Evolutionary conservation across 2,329 filamentous ascomycete species (phyloP), one percentile per base, ranked within the genome.

Genomic region (Aschersonia sp.): DNA sequence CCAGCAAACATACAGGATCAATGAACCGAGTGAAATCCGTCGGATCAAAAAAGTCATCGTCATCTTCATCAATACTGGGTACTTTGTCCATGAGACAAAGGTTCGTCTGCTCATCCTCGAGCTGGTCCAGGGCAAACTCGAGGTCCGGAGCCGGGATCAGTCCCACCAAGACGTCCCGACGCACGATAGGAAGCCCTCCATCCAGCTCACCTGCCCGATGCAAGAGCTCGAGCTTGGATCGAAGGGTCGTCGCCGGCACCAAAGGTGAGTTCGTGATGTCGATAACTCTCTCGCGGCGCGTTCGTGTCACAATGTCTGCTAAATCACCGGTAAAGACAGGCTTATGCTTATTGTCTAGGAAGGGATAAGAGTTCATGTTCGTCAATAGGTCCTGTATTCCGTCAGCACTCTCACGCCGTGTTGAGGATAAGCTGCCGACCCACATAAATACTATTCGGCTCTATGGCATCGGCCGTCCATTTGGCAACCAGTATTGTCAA

Each of bases 321-420:
- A 98, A 74, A 47, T 94, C 85, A 1, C 85, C 83, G 1, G 89
- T 94, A 62, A 96, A 95, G 14, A 94, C 73, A 1, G 90, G 89
- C 55, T 94, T 88, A 52, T 89, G 79, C 63, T 96, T 97, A 67
- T 94, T 94, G 65, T 95, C 88, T n/a, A 98, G 76, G 68, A 94
- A 96, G 0, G 92, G 92, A 55, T 97, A 98, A 3, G 87, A 85
- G 64, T 98, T 97, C 84, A 98, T 90, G 60, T 92, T 88, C 0
- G 89, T 97, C 14, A 97, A 72, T 9, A 97, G 76, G 60, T 97
- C 92, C 79, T 85, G 56, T 6, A 4, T 30, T 7, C 5, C 4
- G 51, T 58, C 30, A 59, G 59, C 35, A 37, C 35, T 37, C 22
- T 22, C 22, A 22, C 2, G 22, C 22, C 22, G 22, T 22, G 22